Base-by-base conservation (phyloP, 202 grass and related monocot species). In the Cymbopogon flexuosus region DNA sequence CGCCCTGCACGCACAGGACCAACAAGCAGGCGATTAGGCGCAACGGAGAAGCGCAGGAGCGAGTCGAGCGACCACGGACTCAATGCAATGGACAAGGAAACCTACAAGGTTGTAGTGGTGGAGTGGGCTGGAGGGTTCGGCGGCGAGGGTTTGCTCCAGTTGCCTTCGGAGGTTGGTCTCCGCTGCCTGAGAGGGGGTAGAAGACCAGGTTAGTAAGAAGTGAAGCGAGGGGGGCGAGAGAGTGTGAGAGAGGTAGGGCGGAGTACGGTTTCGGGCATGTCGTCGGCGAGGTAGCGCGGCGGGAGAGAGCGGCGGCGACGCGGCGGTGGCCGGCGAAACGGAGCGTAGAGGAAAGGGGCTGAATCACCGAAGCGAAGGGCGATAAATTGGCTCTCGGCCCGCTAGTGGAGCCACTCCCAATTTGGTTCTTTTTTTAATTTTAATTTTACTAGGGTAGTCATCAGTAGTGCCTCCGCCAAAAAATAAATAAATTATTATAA, bases 41-140 rank as follows among this genome's bases (percentile, higher is more conserved):
- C 75, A 30, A 57, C n/a, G 39, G 59, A 65, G 67, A 71, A 36
- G 18, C 18, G 59, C 47, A 27, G 27, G 40, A 47, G 47, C 19
- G 27, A 27, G 27, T 27, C 27, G 27, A 27, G 47, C 52, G 30
- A 12, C 21, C 36, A 71, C 19, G 19, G 30, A 3, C 6, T 40
- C 29, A 24, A 27, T 16, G 60, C 36, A 43, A 2, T 30, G 36
- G 8, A 61, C 2, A 54, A 18, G 4, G 58, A 69, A 47, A 56
- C 45, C 6, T 81, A 92, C 93, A 47, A 96, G 90, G 65, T 96
- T 87, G 77, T 69, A 88, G 63, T 92, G 90, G 72, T 72, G 80
- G 72, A 58, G 60, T 8, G 93, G 83, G 22, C 75, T 92, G 77
- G 82, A 85, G 43, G 87, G 85, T 62, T 96, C 93, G 39, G 69